Evolutionary conservation across 345 rosid genomes (phyloP).

Genomic region (Citrus australasica): DNA sequence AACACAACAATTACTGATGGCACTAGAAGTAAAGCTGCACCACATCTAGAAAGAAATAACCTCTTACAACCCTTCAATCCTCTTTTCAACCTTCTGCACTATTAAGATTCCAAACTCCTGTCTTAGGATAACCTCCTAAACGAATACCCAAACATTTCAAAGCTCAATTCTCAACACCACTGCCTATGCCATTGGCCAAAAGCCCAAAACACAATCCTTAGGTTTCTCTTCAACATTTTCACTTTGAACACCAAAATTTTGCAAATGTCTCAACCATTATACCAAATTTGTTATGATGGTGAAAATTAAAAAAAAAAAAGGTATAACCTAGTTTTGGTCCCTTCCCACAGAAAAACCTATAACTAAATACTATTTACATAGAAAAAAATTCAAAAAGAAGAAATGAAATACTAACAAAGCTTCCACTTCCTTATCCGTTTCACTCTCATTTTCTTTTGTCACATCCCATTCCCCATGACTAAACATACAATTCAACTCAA

Average conservation of each 20-base stretch:
- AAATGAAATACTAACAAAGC: not conserved
- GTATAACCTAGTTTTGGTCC: not conserved
- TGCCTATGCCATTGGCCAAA: not conserved
- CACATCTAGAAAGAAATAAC: not conserved
- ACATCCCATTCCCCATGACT: not conserved
- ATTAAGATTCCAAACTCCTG: not conserved
- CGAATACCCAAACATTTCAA: not conserved
- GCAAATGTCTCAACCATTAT: not conserved
- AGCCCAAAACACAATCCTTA: not conserved
- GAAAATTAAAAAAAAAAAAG: not conserved
- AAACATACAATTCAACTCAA: conserved; percentile 1
- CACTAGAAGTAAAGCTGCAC: not conserved
- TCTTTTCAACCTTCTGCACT: not conserved
- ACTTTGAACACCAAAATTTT: not conserved
- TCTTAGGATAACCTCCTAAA: not conserved
- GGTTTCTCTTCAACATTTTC: not conserved
- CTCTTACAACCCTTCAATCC: not conserved
- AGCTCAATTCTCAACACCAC: not conserved
- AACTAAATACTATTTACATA: not conserved
- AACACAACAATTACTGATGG: not conserved
- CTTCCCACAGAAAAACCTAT: not conserved
- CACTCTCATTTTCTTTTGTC: not conserved
- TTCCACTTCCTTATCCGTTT: not conserved
- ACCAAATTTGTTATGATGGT: not conserved
- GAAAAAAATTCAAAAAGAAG: not conserved